Conservation (phyloP, 805 yeast genomes). For the Candida sphagnicola region DNA sequence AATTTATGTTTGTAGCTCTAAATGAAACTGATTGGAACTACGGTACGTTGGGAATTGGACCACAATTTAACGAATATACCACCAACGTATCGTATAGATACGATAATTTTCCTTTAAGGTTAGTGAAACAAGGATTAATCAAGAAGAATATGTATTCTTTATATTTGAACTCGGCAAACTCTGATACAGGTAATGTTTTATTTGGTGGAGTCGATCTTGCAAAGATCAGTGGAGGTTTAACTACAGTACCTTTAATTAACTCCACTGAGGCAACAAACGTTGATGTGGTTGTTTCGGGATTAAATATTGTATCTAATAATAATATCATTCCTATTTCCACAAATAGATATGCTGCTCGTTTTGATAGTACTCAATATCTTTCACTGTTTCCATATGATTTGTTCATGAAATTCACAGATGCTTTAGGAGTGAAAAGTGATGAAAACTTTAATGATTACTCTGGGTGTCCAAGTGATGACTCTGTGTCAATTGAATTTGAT, state of each 20-base stretch:
- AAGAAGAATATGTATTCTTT: slow-evolving; percentile 28
- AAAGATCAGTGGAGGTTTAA: slow-evolving; percentile 19
- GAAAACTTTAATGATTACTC: slow-evolving; percentile 30
- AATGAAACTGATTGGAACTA: background rate
- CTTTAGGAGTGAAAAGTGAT: slow-evolving; percentile 50
- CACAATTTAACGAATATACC: background rate
- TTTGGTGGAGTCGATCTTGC: slow-evolving; percentile 27
- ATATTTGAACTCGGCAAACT: slow-evolving; percentile 18
- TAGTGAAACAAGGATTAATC: slow-evolving; percentile 26
- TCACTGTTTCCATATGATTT: slow-evolving; percentile 21
- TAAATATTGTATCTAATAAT: background rate
- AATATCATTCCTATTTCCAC: background rate
- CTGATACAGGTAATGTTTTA: slow-evolving; percentile 17
- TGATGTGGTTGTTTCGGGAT: background rate
- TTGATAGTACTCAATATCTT: background rate
- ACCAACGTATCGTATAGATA: background rate
- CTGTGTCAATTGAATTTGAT: slow-evolving; percentile 4
- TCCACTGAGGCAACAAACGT: background rate
- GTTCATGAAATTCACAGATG: too few relatives aligned
- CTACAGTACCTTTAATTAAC: slow-evolving; percentile 5
- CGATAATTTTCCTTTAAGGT: slow-evolving; percentile 19
- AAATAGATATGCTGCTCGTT: slow-evolving; percentile 25
- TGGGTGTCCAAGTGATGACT: slow-evolving; percentile 28
- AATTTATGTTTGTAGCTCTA: slow-evolving; percentile 10
- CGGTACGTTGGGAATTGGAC: slow-evolving; percentile 22